Evolutionary conservation across 169 alveolate species (phyloP), one percentile per base, ranked within the genome.

Genomic region (Plasmodium gonderi): DNA sequence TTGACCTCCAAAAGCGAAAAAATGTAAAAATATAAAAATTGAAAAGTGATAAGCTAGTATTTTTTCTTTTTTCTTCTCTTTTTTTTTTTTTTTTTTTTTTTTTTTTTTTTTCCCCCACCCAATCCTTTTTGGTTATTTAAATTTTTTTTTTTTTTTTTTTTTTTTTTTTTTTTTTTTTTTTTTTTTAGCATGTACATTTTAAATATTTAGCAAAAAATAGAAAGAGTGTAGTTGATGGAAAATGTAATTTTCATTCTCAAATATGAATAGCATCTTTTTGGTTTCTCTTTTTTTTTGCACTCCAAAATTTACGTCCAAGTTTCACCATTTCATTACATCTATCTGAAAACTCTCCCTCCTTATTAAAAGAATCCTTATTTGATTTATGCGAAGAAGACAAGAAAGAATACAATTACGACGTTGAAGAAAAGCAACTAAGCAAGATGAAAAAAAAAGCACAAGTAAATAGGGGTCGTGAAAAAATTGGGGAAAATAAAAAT

Each of bases 301-400:
- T 33, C 20, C 82, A 7, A 40, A 7, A 40, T 17, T 47, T 20
- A 17, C 5, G 38, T 17, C 11, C 29, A 49, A 69, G 20, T 69
- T 14, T 29, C n/a, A n/a, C n/a, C n/a, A n/a, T 72, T 69, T 23
- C 40, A 31, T 80, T 36, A 17, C 17, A 20, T 2, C 60, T 42
- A 29, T 33, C 17, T 23, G 38, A 17, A 23, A 60, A 23, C 7
- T 45, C 40, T 69, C 42, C 36, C 20, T 26, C 60, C 51, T 12
- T 26, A 60, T 65, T 36, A 23, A 6, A 72, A 83, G 92, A 68
- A 49, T 31, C 92, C 65, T 14, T 83, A 69, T 83, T 83, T 51
- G 92, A 83, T 42, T 64, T 83, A 33, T 83, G 92, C 44, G 65
- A 83, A 36, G 92, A 83, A 72, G 92, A 83, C 44, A 83, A 83